Conservation (phyloP, 306 rosid species). For the Bauhinia variegata region DNA sequence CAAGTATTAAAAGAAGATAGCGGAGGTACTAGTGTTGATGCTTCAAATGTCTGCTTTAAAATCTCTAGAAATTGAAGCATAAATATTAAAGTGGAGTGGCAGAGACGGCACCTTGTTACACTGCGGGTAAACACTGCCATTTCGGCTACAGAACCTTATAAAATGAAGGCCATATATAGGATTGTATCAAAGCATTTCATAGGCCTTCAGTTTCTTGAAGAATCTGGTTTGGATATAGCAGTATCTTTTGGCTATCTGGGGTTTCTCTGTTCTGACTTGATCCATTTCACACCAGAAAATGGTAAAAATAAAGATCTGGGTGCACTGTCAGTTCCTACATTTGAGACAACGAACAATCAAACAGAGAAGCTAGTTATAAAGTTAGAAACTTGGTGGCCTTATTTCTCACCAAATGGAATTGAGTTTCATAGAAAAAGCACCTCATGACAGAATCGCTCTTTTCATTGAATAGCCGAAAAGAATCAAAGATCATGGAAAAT, state of each 20-base stretch:
- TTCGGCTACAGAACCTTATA: conserved; percentile 52
- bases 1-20: not conserved
- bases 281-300: conserved; percentile 34
- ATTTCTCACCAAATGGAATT: not conserved
- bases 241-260: conserved; percentile 61
- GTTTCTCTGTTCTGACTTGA: conserved; percentile 47
- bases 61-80: conserved; percentile 22
- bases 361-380: too few relatives aligned
- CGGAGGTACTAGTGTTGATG: conserved; percentile 21
- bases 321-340: conserved; percentile 23
- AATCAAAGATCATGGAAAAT: too few relatives aligned
- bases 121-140: conserved; percentile 57
- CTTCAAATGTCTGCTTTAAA: conserved; percentile 17
- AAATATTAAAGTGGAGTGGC: conserved; percentile 45
- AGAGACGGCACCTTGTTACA: conserved; percentile 61
- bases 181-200: conserved; percentile 40
- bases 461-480: not conserved
- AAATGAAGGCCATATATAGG: conserved; percentile 45
- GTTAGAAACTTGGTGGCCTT: conserved; percentile 10
- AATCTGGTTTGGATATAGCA: conserved; percentile 46
- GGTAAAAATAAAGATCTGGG: conserved; percentile 29
- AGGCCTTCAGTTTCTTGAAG: conserved; percentile 46
- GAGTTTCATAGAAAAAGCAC: too few relatives aligned
- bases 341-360: conserved; percentile 13
- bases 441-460: not conserved